These are phyloP conservation scores for Tilletia walkeri DNA, from an alignment of 1,284 basidiomycete species.

Conservation along the genomic window DNA sequence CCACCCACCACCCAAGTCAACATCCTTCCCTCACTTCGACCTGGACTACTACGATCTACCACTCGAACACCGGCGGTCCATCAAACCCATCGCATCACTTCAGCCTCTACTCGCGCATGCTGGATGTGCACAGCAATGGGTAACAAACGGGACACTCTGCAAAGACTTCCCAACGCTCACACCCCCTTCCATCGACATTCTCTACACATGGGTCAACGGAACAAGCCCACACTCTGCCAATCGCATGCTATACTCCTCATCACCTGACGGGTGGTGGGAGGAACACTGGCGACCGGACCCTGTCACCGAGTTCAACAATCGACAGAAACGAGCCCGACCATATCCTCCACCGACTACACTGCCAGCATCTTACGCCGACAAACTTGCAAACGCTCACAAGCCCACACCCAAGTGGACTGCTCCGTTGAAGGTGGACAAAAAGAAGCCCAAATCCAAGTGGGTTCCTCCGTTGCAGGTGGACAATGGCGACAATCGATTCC, in stretches of 20 bases:
- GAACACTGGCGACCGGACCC: neutral
- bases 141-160: neutral
- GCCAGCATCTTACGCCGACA: neutral
- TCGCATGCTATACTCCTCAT: neutral
- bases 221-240: neutral
- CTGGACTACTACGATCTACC: slow-evolving; percentile 14
- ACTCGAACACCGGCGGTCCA: neutral
- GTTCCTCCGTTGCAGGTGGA: neutral
- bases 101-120: neutral
- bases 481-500: slow-evolving; percentile 30
- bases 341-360: neutral
- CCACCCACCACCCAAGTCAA: neutral
- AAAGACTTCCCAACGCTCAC: neutral
- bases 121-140: neutral
- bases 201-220: slow-evolving; percentile 24
- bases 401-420: neutral
- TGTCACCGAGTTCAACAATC: neutral
- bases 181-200: slow-evolving; percentile 6
- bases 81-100: neutral
- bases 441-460: slow-evolving; percentile 2
- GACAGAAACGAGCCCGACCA: neutral
- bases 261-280: slow-evolving; percentile 11
- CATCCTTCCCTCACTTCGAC: neutral
- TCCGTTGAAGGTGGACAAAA: neutral
- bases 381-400: neutral